Conservation (phyloP, 768 basidiomycete genomes). For the Boletus edulis region DNA sequence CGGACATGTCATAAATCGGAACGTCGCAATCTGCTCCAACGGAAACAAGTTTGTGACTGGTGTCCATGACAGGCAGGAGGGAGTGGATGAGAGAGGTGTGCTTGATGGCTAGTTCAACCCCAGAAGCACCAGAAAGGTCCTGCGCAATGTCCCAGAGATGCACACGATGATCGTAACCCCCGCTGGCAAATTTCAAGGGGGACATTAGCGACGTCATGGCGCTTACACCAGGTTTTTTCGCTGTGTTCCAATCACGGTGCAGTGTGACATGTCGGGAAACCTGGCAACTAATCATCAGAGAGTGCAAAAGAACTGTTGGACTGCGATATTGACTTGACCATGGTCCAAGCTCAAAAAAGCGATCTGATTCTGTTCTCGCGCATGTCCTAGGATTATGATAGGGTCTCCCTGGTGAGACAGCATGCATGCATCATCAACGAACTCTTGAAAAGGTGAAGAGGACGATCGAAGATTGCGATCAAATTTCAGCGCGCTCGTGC, state of each 20-base stretch:
- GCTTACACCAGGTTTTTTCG: conserved; percentile 42
- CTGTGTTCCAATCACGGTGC: conserved; percentile 30
- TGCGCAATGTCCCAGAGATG: conserved; percentile 45
- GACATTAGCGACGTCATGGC: conserved; percentile 41
- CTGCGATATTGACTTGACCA: conserved; percentile 22
- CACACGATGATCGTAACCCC: conserved; percentile 47
- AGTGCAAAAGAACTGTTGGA: not conserved
- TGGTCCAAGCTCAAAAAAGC: conserved; percentile 19
- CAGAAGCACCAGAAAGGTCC: conserved; percentile 32
- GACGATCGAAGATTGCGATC: conserved; percentile 20
- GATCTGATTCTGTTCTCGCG: conserved; percentile 36
- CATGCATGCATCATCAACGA: conserved; percentile 44
- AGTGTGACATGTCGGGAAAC: conserved; percentile 9
- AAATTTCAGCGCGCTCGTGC: conserved; percentile 18
- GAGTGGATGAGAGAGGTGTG: conserved; percentile 45
- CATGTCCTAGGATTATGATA: conserved; percentile 38
- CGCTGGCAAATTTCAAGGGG: conserved; percentile 44
- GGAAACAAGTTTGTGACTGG: conserved; percentile 45
- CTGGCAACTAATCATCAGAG: conserved; percentile 10
- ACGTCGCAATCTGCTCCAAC: conserved; percentile 49
- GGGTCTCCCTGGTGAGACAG: conserved; percentile 24
- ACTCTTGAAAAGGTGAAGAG: conserved; percentile 24
- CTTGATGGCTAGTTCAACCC: conserved; percentile 36
- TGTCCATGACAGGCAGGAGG: conserved; percentile 42
- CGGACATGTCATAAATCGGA: conserved; percentile 45